Percentiles rank a stretch among this genome's conserved stretches.
These are phyloP conservation scores for Podila minutissima DNA, from an alignment of 192 early-diverging fungal genomes.

Conservation along the genomic window DNA sequence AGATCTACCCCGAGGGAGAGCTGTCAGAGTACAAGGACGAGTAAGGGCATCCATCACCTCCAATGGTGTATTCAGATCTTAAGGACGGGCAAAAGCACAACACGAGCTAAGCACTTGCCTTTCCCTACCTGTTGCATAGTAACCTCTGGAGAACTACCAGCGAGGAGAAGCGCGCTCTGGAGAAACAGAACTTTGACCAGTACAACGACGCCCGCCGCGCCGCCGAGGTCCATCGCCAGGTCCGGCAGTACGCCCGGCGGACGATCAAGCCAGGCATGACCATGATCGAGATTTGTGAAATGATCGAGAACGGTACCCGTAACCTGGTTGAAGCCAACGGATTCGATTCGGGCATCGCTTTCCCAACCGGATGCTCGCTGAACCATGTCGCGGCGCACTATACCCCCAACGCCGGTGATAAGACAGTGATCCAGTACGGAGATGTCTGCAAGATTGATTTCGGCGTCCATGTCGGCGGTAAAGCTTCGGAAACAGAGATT, in stretches of 20 bases:
- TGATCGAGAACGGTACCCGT: constrained; percentile 94
- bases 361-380: constrained; percentile 94
- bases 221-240: constrained; percentile 95
- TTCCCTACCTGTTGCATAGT: constrained; percentile 44
- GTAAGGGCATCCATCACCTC: constrained; percentile 38
- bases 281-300: constrained; percentile 91
- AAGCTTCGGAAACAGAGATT: neutral
- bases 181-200: constrained; percentile 74
- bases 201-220: constrained; percentile 87
- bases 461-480: constrained; percentile 92
- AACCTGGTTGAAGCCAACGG: constrained; percentile 85
- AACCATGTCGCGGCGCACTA: constrained; percentile 98
- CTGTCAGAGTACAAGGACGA: constrained; percentile 87
- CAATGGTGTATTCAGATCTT: neutral
- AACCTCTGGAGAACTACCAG: constrained; percentile 89
- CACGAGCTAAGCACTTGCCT: neutral
- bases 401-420: constrained; percentile 96
- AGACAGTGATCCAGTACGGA: constrained; percentile 83
- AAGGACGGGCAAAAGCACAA: neutral
- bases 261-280: constrained; percentile 94
- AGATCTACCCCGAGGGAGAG: constrained; percentile 85
- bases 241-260: constrained; percentile 81
- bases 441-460: constrained; percentile 99
- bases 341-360: constrained; percentile 86
- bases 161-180: constrained; percentile 91